These are phyloP conservation scores for Scutellaria barbata DNA, from an alignment of 257 asterid species.

Conservation along the genomic window DNA sequence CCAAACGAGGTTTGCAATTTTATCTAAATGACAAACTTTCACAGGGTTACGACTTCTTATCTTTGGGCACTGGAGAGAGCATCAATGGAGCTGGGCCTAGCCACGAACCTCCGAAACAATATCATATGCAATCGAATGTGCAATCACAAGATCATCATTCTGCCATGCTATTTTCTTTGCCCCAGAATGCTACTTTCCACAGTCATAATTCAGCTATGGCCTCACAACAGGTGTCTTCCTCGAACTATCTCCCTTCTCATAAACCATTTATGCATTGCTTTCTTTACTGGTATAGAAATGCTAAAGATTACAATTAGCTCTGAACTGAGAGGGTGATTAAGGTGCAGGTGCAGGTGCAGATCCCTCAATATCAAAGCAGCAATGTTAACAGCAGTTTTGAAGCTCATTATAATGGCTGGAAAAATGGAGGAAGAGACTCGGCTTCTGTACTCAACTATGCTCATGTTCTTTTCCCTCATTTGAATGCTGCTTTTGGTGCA, in stretches of 20 bases:
- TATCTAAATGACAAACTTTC: slow-evolving; percentile 25
- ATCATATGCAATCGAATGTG: slow-evolving; percentile 32
- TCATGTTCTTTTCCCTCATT: slow-evolving; percentile 51
- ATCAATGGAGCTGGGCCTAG: slow-evolving; percentile 34
- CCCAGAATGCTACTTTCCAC: slow-evolving; percentile 50
- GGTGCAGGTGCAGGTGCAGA: slow-evolving; percentile 51
- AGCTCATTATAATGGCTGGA: slow-evolving; percentile 45
- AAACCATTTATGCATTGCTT: background rate
- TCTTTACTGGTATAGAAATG: background rate
- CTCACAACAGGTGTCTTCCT: slow-evolving; percentile 58
- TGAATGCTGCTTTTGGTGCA: slow-evolving; percentile 50
- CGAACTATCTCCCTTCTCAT: background rate
- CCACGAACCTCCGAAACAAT: slow-evolving; percentile 36
- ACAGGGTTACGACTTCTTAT: slow-evolving; percentile 56
- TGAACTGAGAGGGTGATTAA: background rate
- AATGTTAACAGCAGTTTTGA: slow-evolving; percentile 33
- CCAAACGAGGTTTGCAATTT: background rate
- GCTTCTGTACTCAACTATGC: slow-evolving; percentile 49
- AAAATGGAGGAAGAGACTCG: slow-evolving; percentile 39
- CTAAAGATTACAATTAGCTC: no score
- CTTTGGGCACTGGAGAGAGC: slow-evolving; percentile 49
- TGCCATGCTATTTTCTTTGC: slow-evolving; percentile 39
- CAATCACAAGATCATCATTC: slow-evolving; percentile 52
- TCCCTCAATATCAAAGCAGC: slow-evolving; percentile 50
- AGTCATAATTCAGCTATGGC: slow-evolving; percentile 47